Evolutionary conservation across 306 rosid species (phyloP).

Genomic region (Prunus armeniaca): DNA sequence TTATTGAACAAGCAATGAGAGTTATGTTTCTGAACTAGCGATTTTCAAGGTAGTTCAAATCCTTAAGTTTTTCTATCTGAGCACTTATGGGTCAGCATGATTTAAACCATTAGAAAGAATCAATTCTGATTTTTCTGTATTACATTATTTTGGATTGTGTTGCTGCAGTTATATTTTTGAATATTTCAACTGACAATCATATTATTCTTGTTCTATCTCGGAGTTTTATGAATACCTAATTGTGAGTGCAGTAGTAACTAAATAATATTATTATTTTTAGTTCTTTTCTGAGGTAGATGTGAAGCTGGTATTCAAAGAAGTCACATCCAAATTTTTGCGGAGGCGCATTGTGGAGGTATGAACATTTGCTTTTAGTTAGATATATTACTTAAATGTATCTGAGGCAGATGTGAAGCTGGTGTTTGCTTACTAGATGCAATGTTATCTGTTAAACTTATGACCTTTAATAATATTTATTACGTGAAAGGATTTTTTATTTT

Average conservation of each 20-base stretch:
- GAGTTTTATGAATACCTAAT: not conserved
- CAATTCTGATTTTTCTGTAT: not conserved
- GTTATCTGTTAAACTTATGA: not conserved
- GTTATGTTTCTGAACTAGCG: too few species aligned
- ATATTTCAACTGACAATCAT: not conserved
- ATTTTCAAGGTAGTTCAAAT: too few species aligned
- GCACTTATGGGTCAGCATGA: too few species aligned
- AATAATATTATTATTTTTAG: constrained; percentile 37
- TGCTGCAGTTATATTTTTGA: not conserved
- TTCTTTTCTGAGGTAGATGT: constrained; percentile 87
- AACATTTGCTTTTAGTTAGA: not conserved
- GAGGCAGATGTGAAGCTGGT: not conserved
- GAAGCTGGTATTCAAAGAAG: constrained; percentile 94
- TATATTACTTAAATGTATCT: not conserved
- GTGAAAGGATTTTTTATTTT: too few species aligned
- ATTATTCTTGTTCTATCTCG: not conserved
- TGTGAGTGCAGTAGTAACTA: constrained; percentile 7
- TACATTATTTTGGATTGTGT: not conserved
- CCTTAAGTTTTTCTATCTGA: too few species aligned
- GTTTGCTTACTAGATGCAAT: not conserved
- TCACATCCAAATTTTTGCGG: constrained; percentile 74
- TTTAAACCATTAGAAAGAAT: too few species aligned
- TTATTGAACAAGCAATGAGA: too few species aligned
- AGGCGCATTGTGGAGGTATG: constrained; percentile 95
- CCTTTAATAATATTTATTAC: not conserved